These are phyloP conservation scores for Trichosporon ovoides DNA, from an alignment of 1,284 basidiomycete genomes.

Conservation along the genomic window DNA sequence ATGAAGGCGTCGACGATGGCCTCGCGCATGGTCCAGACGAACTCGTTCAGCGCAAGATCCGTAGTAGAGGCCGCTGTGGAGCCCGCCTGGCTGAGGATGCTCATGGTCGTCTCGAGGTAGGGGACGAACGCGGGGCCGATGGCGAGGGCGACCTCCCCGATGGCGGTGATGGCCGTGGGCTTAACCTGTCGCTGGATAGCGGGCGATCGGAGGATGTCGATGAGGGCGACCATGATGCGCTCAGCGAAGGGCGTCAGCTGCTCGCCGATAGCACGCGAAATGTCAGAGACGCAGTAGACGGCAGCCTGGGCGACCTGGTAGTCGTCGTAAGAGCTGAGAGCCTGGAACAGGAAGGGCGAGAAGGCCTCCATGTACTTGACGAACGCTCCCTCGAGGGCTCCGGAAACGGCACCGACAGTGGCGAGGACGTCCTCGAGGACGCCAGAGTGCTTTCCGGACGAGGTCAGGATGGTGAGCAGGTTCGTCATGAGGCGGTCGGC, in stretches of 20 bases:
- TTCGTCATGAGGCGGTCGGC: constrained; percentile 95
- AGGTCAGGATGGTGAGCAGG: constrained; percentile 75
- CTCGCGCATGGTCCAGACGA: constrained; percentile 83
- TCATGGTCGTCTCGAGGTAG: constrained; percentile 85
- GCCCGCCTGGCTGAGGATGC: constrained; percentile 84
- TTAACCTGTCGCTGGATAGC: constrained; percentile 91
- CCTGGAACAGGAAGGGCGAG: constrained; percentile 81
- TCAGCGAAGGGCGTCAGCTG: constrained; percentile 74
- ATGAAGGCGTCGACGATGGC: constrained; percentile 96
- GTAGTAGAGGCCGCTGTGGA: constrained; percentile 72
- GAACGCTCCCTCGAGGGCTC: constrained; percentile 78
- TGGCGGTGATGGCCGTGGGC: constrained; percentile 89
- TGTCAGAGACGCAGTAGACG: constrained; percentile 91
- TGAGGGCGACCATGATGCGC: constrained; percentile 82
- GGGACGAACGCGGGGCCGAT: constrained; percentile 82
- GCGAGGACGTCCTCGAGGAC: constrained; percentile 97
- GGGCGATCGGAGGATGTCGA: constrained; percentile 88
- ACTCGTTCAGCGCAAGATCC: constrained; percentile 57
- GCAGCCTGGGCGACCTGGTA: constrained; percentile 92
- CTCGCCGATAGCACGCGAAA: constrained; percentile 85
- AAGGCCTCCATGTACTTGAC: constrained; percentile 85
- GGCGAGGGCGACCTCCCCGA: constrained; percentile 94
- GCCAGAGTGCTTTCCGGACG: constrained; percentile 84
- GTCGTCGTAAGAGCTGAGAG: constrained; percentile 89
- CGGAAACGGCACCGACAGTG: constrained; percentile 76